phyloP scores from a whole-genome alignment of 495 filamentous ascomycete species.

The Podospora anserina region DNA sequence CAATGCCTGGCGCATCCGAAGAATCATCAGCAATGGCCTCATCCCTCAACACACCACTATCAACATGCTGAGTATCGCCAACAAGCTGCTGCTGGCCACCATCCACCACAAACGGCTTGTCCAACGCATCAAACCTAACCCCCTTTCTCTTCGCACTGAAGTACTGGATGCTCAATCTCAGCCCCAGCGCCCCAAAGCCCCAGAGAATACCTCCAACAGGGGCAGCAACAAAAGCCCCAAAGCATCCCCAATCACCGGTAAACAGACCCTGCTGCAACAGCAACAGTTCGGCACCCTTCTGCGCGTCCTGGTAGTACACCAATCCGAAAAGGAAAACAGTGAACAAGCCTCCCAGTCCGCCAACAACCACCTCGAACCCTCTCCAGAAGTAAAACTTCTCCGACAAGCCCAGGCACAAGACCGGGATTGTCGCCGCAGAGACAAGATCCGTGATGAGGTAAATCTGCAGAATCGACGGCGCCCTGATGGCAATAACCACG shows the following conservation, averaged over 20 bases:
- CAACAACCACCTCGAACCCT: constrained; percentile 70
- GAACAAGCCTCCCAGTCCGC: constrained; percentile 66
- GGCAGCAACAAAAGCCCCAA: constrained; percentile 76
- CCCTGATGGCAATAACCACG: constrained; percentile 65
- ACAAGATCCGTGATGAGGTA: constrained; percentile 74
- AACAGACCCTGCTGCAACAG: constrained; percentile 68
- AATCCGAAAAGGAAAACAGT: constrained; percentile 74
- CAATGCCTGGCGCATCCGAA: constrained; percentile 30
- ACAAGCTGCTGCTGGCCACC: neutral
- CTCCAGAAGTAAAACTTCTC: constrained; percentile 66
- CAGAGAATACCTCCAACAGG: constrained; percentile 69
- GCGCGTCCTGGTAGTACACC: constrained; percentile 62
- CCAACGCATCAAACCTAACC: constrained; percentile 59
- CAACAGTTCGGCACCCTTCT: constrained; percentile 61
- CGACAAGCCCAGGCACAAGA: constrained; percentile 62
- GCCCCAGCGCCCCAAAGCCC: constrained; percentile 56
- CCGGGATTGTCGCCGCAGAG: constrained; percentile 65
- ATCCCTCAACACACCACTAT: constrained; percentile 17
- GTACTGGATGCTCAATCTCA: constrained; percentile 54
- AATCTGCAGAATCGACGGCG: constrained; percentile 68
- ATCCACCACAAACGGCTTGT: constrained; percentile 43
- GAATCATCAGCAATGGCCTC: constrained; percentile 27
- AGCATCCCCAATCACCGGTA: constrained; percentile 67
- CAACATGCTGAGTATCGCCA: constrained; percentile 18
- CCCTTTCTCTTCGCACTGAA: constrained; percentile 50